Percentiles rank a stretch among this genome's conserved stretches.
These are phyloP conservation scores for Coemansia sp. DNA, from an alignment of 192 early-diverging fungal species.

Conservation along the genomic window DNA sequence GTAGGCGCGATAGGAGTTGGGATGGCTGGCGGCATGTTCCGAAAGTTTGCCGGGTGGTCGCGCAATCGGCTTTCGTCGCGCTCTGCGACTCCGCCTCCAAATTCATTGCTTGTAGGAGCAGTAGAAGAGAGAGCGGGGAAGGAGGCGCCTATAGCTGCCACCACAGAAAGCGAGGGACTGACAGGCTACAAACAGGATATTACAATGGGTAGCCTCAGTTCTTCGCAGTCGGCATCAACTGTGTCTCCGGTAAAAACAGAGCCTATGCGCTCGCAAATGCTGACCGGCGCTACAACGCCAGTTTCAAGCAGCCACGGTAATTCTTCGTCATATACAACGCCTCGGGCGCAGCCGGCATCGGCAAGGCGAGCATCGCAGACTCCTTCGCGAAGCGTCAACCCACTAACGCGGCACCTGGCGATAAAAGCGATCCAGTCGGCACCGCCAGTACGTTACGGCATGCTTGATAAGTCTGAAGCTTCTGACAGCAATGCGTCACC, in stretches of 20 bases:
- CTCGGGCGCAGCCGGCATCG: conserved; percentile 19
- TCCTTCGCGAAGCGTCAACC: conserved; percentile 43
- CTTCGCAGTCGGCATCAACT: conserved; percentile 37
- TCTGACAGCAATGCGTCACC: neutral
- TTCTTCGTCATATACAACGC: conserved; percentile 15
- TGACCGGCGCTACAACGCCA: conserved; percentile 32
- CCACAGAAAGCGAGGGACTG: neutral
- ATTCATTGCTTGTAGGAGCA: neutral
- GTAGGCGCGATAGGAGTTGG: conserved; percentile 19
- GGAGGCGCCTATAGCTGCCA: neutral
- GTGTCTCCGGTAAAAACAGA: conserved; percentile 38
- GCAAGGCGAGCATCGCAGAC: conserved; percentile 22
- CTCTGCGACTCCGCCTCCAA: conserved; percentile 15
- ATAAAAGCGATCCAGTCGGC: conserved; percentile 34
- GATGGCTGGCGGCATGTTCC: conserved; percentile 30
- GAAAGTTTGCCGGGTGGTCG: conserved; percentile 37
- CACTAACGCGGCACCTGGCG: conserved; percentile 43
- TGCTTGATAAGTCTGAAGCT: neutral
- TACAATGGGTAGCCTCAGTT: conserved; percentile 11
- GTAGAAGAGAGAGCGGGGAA: neutral
- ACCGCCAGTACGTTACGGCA: conserved; percentile 15
- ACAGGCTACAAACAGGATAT: conserved; percentile 3
- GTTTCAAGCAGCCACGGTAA: neutral
- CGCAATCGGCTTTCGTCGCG: conserved; percentile 21
- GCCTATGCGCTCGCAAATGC: conserved; percentile 41